These are phyloP conservation scores for Trichophaea hybrida DNA, from an alignment of 2,329 filamentous ascomycete genomes.

Conservation along the genomic window DNA sequence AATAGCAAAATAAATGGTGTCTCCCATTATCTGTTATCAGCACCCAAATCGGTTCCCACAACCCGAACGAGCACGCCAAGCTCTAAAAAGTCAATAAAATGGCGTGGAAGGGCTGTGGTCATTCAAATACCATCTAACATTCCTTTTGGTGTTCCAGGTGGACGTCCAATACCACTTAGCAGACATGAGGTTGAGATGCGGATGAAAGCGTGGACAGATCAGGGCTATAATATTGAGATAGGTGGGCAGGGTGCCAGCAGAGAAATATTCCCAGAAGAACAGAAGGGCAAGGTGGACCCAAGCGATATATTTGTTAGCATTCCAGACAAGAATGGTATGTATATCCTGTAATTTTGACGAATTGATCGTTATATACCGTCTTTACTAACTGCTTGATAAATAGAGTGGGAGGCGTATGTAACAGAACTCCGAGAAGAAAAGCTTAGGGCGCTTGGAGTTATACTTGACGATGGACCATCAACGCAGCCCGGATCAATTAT, in stretches of 20 bases:
- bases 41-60: constrained; percentile 10
- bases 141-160: constrained; percentile 16
- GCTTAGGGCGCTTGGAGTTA: constrained; percentile 78
- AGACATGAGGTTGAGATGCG: constrained; percentile 45
- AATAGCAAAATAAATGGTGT: not conserved
- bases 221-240: constrained; percentile 52
- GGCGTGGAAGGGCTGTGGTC: constrained; percentile 24
- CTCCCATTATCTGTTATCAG: constrained; percentile 14
- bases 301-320: constrained; percentile 48
- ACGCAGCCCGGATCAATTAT: constrained; percentile 43
- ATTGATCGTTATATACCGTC: not conserved
- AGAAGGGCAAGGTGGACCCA: constrained; percentile 42
- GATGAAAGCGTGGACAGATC: constrained; percentile 50
- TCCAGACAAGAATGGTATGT: constrained; percentile 50
- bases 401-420: constrained; percentile 63
- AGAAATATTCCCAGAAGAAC: constrained; percentile 52
- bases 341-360: not conserved
- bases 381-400: constrained; percentile 14
- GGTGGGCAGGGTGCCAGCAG: constrained; percentile 41
- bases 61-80: constrained; percentile 17
- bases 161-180: constrained; percentile 39
- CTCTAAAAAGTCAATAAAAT: constrained; percentile 21
- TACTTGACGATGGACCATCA: constrained; percentile 59
- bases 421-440: constrained; percentile 79
- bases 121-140: constrained; percentile 25